phyloP scores from a whole-genome alignment of 2,329 filamentous ascomycete species.

The Neofusicoccum laricinum region DNA sequence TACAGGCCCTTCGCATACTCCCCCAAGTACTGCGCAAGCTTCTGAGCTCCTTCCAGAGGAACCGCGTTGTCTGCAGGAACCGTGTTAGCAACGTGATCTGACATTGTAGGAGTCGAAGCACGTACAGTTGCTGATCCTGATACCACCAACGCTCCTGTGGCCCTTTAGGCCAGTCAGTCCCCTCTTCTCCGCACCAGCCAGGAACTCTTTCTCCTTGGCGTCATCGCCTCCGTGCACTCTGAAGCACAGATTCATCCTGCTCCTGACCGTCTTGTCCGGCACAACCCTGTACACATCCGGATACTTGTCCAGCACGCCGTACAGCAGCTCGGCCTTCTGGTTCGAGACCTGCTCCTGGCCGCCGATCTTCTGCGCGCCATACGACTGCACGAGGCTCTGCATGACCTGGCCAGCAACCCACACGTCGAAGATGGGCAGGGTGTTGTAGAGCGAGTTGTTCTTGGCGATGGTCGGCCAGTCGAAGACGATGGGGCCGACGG shows the following conservation, averaged over 20 bases:
- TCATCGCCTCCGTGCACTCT: slow-evolving; percentile 65
- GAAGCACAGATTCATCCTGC: slow-evolving; percentile 96
- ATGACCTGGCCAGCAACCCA: slow-evolving; percentile 90
- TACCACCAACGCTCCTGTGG: slow-evolving; percentile 81
- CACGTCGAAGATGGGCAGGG: slow-evolving; percentile 89
- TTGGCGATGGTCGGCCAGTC: slow-evolving; percentile 83
- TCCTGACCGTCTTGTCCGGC: slow-evolving; percentile 71
- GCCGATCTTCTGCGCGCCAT: slow-evolving; percentile 64
- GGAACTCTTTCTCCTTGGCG: slow-evolving; percentile 74
- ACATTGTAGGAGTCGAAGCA: slow-evolving; percentile 15
- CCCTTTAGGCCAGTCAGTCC: slow-evolving; percentile 82
- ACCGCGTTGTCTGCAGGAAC: slow-evolving; percentile 68
- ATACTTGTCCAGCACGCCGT: slow-evolving; percentile 71
- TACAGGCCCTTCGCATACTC: slow-evolving; percentile 50
- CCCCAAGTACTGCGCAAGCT: slow-evolving; percentile 64
- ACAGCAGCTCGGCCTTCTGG: slow-evolving; percentile 74
- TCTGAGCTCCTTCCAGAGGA: slow-evolving; percentile 62
- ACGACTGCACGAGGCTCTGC: slow-evolving; percentile 65
- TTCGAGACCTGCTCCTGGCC: slow-evolving; percentile 73
- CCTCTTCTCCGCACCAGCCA: slow-evolving; percentile 66
- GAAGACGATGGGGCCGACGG: slow-evolving; percentile 74
- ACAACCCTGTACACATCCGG: slow-evolving; percentile 74
- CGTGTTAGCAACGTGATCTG: slow-evolving; percentile 15
- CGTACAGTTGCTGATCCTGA: slow-evolving; percentile 74
- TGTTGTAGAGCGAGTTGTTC: slow-evolving; percentile 96